These are phyloP conservation scores for Phylloporus sp. DNA, from an alignment of 768 basidiomycete genomes.

Conservation along the genomic window DNA sequence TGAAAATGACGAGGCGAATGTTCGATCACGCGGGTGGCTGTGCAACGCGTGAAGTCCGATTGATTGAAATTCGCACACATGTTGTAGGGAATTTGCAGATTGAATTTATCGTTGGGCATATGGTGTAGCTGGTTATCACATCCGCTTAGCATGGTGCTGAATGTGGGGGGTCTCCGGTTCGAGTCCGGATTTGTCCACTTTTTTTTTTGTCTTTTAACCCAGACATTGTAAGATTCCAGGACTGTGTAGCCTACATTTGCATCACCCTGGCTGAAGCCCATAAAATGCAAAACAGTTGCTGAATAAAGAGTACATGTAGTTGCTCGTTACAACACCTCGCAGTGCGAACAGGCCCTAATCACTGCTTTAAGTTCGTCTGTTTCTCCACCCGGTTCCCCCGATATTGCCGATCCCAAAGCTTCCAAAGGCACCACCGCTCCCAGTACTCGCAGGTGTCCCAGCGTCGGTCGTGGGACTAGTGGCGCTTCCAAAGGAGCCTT, in stretches of 20 bases:
- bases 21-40: conserved; percentile 28
- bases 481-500: conserved; percentile 16
- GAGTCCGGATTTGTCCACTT: conserved; percentile 38
- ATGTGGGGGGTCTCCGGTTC: conserved; percentile 40
- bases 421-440: conserved; percentile 43
- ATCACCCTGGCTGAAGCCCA: neutral
- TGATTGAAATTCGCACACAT: conserved; percentile 5
- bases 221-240: too few relatives aligned
- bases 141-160: conserved; percentile 36
- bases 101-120: conserved; percentile 25
- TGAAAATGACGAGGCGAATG: conserved; percentile 26
- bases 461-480: conserved; percentile 22
- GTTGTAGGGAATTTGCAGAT: neutral
- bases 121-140: conserved; percentile 41
- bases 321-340: conserved; percentile 6
- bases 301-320: conserved; percentile 11
- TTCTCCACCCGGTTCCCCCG: conserved; percentile 29
- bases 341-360: neutral
- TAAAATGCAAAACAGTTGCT: conserved; percentile 9
- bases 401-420: conserved; percentile 45
- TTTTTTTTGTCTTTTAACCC: neutral
- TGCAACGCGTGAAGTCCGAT: conserved; percentile 3
- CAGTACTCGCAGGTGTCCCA: conserved; percentile 21
- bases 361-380: conserved; percentile 21
- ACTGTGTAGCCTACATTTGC: too few relatives aligned